These are phyloP conservation scores for Mimosa bimucronata DNA, from an alignment of 306 rosid species.

Conservation along the genomic window DNA sequence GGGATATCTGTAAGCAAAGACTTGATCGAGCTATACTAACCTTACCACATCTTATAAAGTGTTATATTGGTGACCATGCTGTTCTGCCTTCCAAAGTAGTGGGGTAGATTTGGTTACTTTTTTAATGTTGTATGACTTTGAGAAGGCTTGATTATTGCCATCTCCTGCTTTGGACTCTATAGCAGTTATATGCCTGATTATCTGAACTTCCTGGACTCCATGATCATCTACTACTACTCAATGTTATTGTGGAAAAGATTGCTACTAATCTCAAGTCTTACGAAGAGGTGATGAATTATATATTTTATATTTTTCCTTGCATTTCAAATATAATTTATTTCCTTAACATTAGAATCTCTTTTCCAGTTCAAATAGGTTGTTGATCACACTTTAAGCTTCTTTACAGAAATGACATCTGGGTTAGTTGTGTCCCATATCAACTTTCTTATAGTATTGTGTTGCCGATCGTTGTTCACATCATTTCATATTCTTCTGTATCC, in stretches of 20 bases:
- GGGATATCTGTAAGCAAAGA: conserved; percentile 49
- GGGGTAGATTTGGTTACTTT: conserved; percentile 26
- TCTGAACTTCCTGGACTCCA: conserved; percentile 91
- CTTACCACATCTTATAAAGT: conserved; percentile 49
- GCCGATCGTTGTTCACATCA: neutral
- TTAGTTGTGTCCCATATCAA: conserved; percentile 36
- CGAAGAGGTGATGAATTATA: conserved; percentile 64
- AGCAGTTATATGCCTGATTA: conserved; percentile 87
- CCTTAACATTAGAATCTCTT: conserved; percentile 26
- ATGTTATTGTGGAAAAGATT: conserved; percentile 84
- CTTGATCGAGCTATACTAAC: conserved; percentile 55
- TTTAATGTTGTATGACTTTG: conserved; percentile 12
- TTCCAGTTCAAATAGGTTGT: conserved; percentile 55
- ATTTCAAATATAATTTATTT: conserved; percentile 18
- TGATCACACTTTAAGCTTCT: conserved; percentile 51
- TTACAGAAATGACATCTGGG: conserved; percentile 55
- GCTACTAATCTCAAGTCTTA: conserved; percentile 85
- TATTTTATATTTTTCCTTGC: conserved; percentile 10
- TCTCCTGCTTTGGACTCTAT: conserved; percentile 42
- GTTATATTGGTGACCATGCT: conserved; percentile 48
- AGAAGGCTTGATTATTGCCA: conserved; percentile 31
- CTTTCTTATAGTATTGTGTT: conserved; percentile 9
- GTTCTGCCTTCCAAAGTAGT: conserved; percentile 49
- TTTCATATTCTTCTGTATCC: conserved; percentile 13
- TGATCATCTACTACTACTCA: conserved; percentile 76